Percentiles rank a stretch among this genome's conserved stretches.
phyloP scores from a whole-genome alignment of 2,329 filamentous ascomycete species.

The Colletotrichum plurivorum region DNA sequence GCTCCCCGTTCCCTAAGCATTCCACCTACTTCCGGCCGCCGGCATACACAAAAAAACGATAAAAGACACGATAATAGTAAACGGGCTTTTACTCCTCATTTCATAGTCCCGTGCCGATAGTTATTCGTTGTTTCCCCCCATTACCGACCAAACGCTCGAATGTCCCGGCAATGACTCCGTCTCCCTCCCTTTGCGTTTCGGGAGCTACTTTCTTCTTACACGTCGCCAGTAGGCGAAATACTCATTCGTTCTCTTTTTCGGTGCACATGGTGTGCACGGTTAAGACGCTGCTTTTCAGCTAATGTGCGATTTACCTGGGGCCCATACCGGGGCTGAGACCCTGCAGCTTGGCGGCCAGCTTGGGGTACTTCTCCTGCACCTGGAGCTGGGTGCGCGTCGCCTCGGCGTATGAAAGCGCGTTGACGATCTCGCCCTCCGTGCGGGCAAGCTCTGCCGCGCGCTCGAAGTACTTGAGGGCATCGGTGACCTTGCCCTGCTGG shows the following conservation, averaged over 20 bases:
- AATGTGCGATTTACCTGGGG: slow-evolving; percentile 34
- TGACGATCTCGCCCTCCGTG: slow-evolving; percentile 95
- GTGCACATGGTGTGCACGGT: slow-evolving; percentile 1
- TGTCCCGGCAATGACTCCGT: slow-evolving; percentile 3
- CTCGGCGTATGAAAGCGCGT: slow-evolving; percentile 96
- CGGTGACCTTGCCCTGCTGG: slow-evolving; percentile 96
- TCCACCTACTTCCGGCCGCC: slow-evolving; percentile 7
- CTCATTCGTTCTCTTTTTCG: slow-evolving; percentile 13
- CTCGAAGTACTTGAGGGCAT: slow-evolving; percentile 97
- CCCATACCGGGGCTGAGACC: slow-evolving; percentile 57
- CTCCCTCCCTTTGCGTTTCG: slow-evolving; percentile 15
- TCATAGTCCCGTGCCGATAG: slow-evolving; percentile 26
- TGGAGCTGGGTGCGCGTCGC: slow-evolving; percentile 96
- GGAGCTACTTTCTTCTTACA: slow-evolving; percentile 39
- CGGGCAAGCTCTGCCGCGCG: slow-evolving; percentile 93
- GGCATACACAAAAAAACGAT: slow-evolving; percentile 22
- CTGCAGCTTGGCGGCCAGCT: slow-evolving; percentile 80
- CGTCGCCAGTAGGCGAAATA: slow-evolving; percentile 13
- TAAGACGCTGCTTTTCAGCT: not conserved
- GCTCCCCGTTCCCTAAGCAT: slow-evolving; percentile 28
- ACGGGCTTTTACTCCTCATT: slow-evolving; percentile 12
- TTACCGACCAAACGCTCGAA: slow-evolving; percentile 22
- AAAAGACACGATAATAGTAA: slow-evolving; percentile 26
- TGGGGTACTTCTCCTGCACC: slow-evolving; percentile 88
- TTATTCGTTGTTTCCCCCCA: slow-evolving; percentile 29